These are phyloP conservation scores for Aspergillus ochraceus DNA, from an alignment of 2,329 filamentous ascomycete genomes.

Conservation along the genomic window DNA sequence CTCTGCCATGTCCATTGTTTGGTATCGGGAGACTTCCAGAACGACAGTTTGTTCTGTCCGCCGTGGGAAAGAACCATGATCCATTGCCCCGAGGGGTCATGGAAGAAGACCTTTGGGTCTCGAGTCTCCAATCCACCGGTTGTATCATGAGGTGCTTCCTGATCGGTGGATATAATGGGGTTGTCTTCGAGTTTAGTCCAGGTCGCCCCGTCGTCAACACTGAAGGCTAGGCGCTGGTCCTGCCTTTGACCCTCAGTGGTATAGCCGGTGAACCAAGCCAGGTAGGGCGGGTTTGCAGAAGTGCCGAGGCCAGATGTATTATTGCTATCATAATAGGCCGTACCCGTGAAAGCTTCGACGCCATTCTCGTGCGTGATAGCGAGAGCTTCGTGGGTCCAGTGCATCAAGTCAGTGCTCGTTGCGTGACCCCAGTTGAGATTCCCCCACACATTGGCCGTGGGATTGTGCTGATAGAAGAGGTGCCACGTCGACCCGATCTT, in stretches of 20 bases:
- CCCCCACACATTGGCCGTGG: conserved; percentile 39
- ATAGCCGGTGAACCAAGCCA: conserved; percentile 9
- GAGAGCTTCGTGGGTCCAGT: conserved; percentile 12
- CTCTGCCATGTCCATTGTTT: too few species aligned
- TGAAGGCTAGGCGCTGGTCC: conserved; percentile 4
- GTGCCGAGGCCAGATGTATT: conserved; percentile 6
- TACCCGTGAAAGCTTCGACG: background rate
- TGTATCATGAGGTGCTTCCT: conserved; percentile 7
- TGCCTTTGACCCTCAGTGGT: conserved; percentile 1
- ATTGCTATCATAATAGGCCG: background rate
- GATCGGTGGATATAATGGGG: conserved; percentile 2
- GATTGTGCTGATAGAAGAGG: conserved; percentile 55
- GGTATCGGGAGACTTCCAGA: conserved; percentile 8
- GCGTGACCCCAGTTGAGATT: conserved; percentile 54
- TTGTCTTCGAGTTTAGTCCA: background rate
- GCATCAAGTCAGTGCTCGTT: conserved; percentile 47
- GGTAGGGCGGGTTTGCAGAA: background rate
- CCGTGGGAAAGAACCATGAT: conserved; percentile 9
- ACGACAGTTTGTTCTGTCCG: conserved; percentile 8
- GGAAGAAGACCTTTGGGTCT: conserved; percentile 11
- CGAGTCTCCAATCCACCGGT: conserved; percentile 4
- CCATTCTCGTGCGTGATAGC: conserved; percentile 1
- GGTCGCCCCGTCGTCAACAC: background rate
- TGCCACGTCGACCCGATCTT: conserved; percentile 42
- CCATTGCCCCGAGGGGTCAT: conserved; percentile 1